Percentiles rank a stretch among this genome's conserved stretches.
These are phyloP conservation scores for Emericellopsis atlantica DNA, from an alignment of 2,329 filamentous ascomycete genomes.

Conservation along the genomic window DNA sequence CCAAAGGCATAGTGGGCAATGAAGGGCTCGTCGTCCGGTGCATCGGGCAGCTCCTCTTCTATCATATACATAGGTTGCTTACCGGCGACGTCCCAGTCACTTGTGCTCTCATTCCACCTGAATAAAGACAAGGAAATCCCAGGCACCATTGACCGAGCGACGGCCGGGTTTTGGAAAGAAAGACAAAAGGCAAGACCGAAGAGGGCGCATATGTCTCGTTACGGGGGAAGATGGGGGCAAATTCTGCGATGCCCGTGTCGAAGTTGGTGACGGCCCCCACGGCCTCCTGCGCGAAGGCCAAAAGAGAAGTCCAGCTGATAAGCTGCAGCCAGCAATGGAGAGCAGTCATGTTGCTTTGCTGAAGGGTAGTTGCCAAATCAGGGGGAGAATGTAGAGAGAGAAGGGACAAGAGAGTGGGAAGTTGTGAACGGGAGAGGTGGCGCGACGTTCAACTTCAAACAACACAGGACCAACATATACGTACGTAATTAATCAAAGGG, in stretches of 20 bases:
- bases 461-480: no score
- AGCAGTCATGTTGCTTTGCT: neutral
- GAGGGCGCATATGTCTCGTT: constrained; percentile 1
- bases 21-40: neutral
- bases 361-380: neutral
- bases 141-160: neutral
- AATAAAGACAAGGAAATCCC: neutral
- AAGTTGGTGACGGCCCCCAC: neutral
- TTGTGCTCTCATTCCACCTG: neutral
- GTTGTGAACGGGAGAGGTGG: no score
- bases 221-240: neutral
- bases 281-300: neutral
- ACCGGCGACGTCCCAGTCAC: neutral
- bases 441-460: no score
- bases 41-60: neutral
- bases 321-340: neutral
- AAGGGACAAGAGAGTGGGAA: no score
- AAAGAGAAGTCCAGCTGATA: neutral
- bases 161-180: neutral
- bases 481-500: no score
- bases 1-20: neutral
- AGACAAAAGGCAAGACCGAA: neutral
- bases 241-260: neutral
- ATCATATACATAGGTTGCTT: neutral
- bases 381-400: neutral